Evolutionary conservation across 2,329 filamentous ascomycete genomes (phyloP).

Genomic region (Plectosphaerella sp.): DNA sequence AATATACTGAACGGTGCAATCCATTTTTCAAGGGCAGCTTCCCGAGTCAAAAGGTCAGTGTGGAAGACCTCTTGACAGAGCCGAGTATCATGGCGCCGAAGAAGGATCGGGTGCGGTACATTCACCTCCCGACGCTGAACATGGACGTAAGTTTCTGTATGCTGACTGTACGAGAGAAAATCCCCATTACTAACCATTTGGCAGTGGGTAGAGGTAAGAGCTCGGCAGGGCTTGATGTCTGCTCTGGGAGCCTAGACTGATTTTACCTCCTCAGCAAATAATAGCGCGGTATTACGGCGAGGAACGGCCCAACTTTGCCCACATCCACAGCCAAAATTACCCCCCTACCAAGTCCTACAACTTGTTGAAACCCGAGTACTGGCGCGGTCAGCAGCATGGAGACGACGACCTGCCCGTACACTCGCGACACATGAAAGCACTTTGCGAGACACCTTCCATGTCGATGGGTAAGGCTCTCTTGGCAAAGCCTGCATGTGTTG

Average conservation of each 20-base stretch:
- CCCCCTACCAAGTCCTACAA: slow-evolving; percentile 13
- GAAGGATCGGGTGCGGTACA: slow-evolving; percentile 10
- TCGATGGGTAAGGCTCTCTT: slow-evolving; percentile 17
- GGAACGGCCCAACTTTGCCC: slow-evolving; percentile 5
- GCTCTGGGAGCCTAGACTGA: not conserved
- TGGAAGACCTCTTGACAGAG: too few relatives aligned
- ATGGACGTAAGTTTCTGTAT: slow-evolving; percentile 23
- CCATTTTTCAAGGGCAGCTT: too few relatives aligned
- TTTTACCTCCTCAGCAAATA: slow-evolving; percentile 16
- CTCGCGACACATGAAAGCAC: slow-evolving; percentile 28
- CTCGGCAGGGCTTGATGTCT: not conserved
- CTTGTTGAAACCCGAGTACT: slow-evolving; percentile 24
- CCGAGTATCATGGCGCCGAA: too few relatives aligned
- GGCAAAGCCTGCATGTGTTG: not conserved
- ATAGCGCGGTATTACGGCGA: slow-evolving; percentile 23
- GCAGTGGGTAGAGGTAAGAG: slow-evolving; percentile 10
- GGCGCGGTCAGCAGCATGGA: slow-evolving; percentile 28
- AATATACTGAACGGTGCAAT: too few relatives aligned
- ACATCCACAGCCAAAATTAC: not conserved
- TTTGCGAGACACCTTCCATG: slow-evolving; percentile 25
- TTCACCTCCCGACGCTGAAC: slow-evolving; percentile 27
- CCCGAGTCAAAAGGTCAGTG: too few relatives aligned
- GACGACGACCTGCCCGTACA: slow-evolving; percentile 18
- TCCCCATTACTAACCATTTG: not conserved
- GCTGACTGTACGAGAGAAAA: not conserved